Conservation (phyloP, 1,139 yeast genomes). For the Cylindricascospora bacillispora region DNA sequence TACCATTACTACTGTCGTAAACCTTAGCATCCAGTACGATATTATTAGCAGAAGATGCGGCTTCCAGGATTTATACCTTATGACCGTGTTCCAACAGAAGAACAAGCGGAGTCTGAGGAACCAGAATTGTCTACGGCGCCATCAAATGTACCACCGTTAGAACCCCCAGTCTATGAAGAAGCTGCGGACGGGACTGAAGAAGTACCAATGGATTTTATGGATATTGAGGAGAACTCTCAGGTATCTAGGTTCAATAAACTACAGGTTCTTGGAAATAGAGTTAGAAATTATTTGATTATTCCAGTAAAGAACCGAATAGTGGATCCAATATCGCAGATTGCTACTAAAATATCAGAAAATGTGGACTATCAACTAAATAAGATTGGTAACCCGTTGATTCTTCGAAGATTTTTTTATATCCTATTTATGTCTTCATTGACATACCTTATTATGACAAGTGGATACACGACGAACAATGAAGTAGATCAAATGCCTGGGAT, state of each 20-base stretch:
- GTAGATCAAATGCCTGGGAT: constrained; percentile 41
- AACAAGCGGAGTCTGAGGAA: too few species aligned
- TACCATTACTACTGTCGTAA: too few species aligned
- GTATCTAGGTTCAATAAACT: too few species aligned
- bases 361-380: constrained; percentile 48
- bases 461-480: constrained; percentile 33
- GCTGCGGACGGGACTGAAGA: neutral
- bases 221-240: neutral
- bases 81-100: too few species aligned
- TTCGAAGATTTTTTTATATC: constrained; percentile 65
- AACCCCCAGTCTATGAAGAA: neutral
- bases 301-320: constrained; percentile 14
- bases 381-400: constrained; percentile 76
- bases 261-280: constrained; percentile 7
- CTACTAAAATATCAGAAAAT: constrained; percentile 27
- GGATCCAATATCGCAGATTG: constrained; percentile 18
- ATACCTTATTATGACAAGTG: constrained; percentile 45
- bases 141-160: constrained; percentile 4
- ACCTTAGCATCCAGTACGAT: too few species aligned
- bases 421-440: constrained; percentile 45
- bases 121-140: too few species aligned
- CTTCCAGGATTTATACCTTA: too few species aligned
- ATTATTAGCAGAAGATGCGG: too few species aligned
- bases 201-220: neutral
- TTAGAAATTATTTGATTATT: too few species aligned